These are phyloP conservation scores for Aegilops bicornis DNA, from an alignment of 176 grass and related monocot species.

Conservation along the genomic window DNA sequence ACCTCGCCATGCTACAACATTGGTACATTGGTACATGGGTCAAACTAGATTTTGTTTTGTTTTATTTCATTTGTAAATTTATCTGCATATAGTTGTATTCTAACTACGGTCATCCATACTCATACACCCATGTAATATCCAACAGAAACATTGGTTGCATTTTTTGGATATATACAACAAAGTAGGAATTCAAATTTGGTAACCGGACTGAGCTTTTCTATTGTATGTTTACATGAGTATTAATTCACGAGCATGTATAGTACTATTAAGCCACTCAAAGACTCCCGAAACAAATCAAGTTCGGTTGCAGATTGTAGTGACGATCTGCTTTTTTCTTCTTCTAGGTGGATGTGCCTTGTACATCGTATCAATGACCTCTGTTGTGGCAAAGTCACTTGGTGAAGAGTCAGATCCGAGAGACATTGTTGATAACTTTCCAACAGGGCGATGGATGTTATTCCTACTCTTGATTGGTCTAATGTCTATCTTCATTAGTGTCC, in stretches of 20 bases:
- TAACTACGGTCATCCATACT: background rate
- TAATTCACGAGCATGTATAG: background rate
- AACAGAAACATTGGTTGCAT: background rate
- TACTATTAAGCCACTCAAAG: background rate
- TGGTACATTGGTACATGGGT: no score
- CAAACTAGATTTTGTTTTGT: background rate
- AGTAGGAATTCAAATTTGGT: background rate
- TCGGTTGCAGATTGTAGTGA: background rate
- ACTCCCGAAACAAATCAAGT: background rate
- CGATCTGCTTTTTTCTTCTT: background rate
- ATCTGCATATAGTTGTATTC: background rate
- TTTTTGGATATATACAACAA: background rate
- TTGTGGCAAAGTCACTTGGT: conserved; percentile 39
- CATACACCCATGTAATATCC: background rate
- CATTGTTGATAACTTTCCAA: conserved; percentile 30
- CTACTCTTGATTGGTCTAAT: conserved; percentile 29
- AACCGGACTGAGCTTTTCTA: background rate
- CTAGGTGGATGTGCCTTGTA: conserved; percentile 59
- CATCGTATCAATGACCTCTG: conserved; percentile 37
- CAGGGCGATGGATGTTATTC: conserved; percentile 36
- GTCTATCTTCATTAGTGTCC: conserved; percentile 30
- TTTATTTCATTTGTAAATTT: background rate
- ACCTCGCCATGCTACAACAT: background rate
- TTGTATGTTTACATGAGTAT: background rate
- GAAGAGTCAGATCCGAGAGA: conserved; percentile 33